Base-by-base conservation (phyloP, 352 stramenopile species). In the Globisporangium cylindrosporum region DNA sequence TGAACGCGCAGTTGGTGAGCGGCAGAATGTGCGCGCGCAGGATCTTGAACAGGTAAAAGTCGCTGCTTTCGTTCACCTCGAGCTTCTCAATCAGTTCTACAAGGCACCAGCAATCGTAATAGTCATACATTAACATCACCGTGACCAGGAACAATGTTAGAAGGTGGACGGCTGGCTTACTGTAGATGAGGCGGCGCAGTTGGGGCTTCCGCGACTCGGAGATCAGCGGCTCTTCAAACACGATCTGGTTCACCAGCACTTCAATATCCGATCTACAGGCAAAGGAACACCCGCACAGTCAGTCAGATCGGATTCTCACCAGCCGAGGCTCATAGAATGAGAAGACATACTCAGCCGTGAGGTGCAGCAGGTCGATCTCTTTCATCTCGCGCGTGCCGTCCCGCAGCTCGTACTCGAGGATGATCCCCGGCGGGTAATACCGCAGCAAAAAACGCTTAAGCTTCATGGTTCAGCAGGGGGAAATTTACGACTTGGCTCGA, bases 1-100 rank as follows among this genome's bases (percentile, higher is more conserved):
- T 98, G 79, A 98, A 98, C 25, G 94, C 95, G 67, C 95, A 98
- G 74, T 98, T 98, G 29, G 95, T 98, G 57, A 98, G 75, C 27
- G 95, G 95, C 55, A 98, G 74, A 53, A 98, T 98, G 74, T 98
- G 95, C 18, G 94, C 94, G 15, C 93, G 79, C 43, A 98, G 75
- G 73, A 98, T 98, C 82, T 98, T 98, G 77, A 98, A 98, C 7
- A 98, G 75, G 73, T 98, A 98, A 62, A 98, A 98, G 70, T 98
- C 94, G 69, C 91, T 94, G 73, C 79, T 97, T 67, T 98, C 93
- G 72, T 98, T 97, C 59, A 86, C 86, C 62, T 98, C 92, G 15
- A 98, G 87, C 71, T 98, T 98, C 71, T 98, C 94, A 70, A 98
- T 98, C 9, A 98, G 84, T 71, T 98, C 89, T 96, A 59, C 14